These are phyloP conservation scores for Coemansia asiatica DNA, from an alignment of 192 early-diverging fungal genomes.

Conservation along the genomic window DNA sequence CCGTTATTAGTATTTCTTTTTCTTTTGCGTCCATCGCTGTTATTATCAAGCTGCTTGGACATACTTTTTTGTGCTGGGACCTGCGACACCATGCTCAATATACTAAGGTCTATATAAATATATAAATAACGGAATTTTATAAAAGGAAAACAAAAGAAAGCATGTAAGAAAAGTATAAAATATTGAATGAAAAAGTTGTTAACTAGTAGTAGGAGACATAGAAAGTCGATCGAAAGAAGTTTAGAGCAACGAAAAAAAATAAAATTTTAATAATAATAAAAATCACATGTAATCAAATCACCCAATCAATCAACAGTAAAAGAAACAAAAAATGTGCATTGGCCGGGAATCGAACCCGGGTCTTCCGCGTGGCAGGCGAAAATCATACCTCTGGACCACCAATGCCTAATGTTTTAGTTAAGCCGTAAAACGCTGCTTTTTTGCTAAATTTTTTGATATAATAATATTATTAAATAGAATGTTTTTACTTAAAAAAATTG, in stretches of 20 bases:
- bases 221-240: background rate
- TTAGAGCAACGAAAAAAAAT: background rate
- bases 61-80: background rate
- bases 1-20: background rate
- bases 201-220: background rate
- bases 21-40: background rate
- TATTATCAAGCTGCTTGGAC: background rate
- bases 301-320: background rate
- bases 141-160: background rate
- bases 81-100: background rate
- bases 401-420: background rate
- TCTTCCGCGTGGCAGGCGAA: constrained; percentile 73
- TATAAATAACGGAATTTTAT: background rate
- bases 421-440: background rate
- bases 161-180: background rate
- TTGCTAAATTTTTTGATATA: background rate
- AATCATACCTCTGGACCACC: constrained; percentile 67
- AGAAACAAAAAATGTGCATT: constrained; percentile 38
- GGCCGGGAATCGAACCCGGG: constrained; percentile 79
- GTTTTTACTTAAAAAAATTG: too few relatives aligned
- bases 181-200: background rate
- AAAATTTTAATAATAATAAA: background rate
- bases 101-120: background rate
- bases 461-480: background rate
- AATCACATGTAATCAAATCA: constrained; percentile 1